Conservation (phyloP, 1,139 yeast species). For the Torulaspora globosa region DNA sequence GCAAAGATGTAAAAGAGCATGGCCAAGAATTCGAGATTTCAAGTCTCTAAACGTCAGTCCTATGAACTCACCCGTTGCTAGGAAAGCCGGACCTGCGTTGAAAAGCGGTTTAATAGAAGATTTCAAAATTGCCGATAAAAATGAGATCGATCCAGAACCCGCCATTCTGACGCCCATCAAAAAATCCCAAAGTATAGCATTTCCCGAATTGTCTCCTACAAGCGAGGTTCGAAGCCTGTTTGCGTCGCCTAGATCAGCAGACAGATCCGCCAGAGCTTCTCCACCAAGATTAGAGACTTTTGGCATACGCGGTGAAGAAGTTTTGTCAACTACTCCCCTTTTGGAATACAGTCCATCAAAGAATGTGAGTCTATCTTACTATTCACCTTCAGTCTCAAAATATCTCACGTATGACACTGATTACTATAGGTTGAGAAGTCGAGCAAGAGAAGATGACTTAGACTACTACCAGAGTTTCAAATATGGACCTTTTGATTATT, state of each 20-base stretch:
- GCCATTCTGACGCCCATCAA: constrained; percentile 5
- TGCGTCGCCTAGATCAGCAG: constrained; percentile 2
- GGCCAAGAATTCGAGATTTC: constrained; percentile 60
- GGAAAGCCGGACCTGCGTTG: neutral
- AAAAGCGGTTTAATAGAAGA: constrained; percentile 26
- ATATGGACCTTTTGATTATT: constrained; percentile 30
- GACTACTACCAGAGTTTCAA: constrained; percentile 27
- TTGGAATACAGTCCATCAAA: constrained; percentile 32
- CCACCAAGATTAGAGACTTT: constrained; percentile 17
- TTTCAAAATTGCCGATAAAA: constrained; percentile 16
- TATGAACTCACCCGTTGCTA: constrained; percentile 14
- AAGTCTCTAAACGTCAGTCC: constrained; percentile 35
- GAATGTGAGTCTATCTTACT: constrained; percentile 31
- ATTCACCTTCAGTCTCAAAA: constrained; percentile 35
- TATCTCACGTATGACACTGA: constrained; percentile 31
- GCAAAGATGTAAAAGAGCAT: constrained; percentile 53
- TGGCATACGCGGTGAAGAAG: constrained; percentile 7
- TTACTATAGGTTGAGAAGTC: constrained; percentile 32
- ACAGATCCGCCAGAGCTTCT: neutral
- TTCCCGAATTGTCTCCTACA: constrained; percentile 10
- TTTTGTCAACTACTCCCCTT: constrained; percentile 19
- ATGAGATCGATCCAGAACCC: neutral
- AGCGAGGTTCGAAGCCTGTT: constrained; percentile 7
- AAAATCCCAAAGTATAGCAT: neutral
- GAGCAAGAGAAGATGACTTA: constrained; percentile 25